Conservation (phyloP, 495 filamentous ascomycete genomes). For the Penicillium lividum region DNA sequence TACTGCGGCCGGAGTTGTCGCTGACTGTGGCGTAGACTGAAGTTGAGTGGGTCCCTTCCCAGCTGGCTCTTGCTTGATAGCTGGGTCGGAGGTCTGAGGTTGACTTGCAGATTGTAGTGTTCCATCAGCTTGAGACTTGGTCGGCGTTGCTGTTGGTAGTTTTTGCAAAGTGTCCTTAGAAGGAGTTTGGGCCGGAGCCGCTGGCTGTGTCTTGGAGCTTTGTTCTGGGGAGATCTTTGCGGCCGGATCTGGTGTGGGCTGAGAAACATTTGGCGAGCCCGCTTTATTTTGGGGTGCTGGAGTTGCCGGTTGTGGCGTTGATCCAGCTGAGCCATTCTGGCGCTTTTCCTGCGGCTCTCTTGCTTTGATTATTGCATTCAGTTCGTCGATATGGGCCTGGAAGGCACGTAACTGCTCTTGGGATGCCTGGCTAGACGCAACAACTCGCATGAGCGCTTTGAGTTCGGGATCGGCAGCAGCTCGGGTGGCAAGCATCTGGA, state of each 20-base stretch:
- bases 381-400: slow-evolving; percentile 88
- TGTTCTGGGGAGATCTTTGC: slow-evolving; percentile 8
- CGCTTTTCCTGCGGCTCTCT: slow-evolving; percentile 43
- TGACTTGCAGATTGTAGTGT: slow-evolving; percentile 26
- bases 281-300: slow-evolving; percentile 26
- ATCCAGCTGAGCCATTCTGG: slow-evolving; percentile 26
- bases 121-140: slow-evolving; percentile 32
- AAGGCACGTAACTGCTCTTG: slow-evolving; percentile 82
- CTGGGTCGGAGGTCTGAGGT: slow-evolving; percentile 22
- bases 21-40: slow-evolving; percentile 20
- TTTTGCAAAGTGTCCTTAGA: slow-evolving; percentile 12
- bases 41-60: slow-evolving; percentile 4
- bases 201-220: slow-evolving; percentile 19
- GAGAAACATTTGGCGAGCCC: not conserved
- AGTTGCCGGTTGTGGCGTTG: slow-evolving; percentile 25
- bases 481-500: slow-evolving; percentile 84
- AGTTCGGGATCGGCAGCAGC: slow-evolving; percentile 83
- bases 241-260: not conserved
- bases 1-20: slow-evolving; percentile 21
- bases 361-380: slow-evolving; percentile 63
- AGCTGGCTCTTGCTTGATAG: slow-evolving; percentile 39
- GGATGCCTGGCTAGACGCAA: slow-evolving; percentile 82
- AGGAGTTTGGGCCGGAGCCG: slow-evolving; percentile 21
- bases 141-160: slow-evolving; percentile 28
- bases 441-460: slow-evolving; percentile 95